Base-by-base conservation (phyloP, 192 early-diverging fungal species). In the Gaertneriomyces semiglobifer region DNA sequence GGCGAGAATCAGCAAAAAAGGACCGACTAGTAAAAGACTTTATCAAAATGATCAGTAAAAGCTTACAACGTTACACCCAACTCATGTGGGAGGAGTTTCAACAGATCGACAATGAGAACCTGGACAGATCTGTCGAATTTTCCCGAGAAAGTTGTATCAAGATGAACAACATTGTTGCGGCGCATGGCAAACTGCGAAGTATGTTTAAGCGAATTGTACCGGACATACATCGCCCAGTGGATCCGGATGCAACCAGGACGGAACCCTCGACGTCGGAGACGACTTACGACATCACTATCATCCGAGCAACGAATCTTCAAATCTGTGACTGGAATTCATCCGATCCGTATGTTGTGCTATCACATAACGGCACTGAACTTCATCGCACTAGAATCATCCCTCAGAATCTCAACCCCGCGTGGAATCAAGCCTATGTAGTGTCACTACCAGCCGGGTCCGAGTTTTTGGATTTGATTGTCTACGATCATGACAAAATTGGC, bases 11-110 rank as follows among this genome's bases (percentile, higher is more conserved):
- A 11, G 69, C 71, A 14, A 84, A 88, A 62, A 63, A 78, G 41
- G 86, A 89, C 33, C 75, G 77, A 4, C 83, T 93, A 63, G 79
- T 85, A 48, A 83, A 64, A 10, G 79, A 72, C 25, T 81, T 93
- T 59, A 85, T 91, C 48, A 87, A 82, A 59, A 75, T 82, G 11
- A 81, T 88, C 67, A 66, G 80, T 33, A 85, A 85, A 53, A 79
- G 86, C 3, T 65, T 91, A 40, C 83, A 87, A 45, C 75, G 83
- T 62, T 91, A 91, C 64, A 60, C 53, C 20, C 14, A 58, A 39
- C 16, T 79, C 51, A 71, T 76, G 70, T 77, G 74, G 57, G 45
- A 52, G 11, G 75, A 79, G 43, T 66, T 79, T 25, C 56, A 76
- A 41, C 11, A 41, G 39, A 46, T 71, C 1, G 62, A 77, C 16